Evolutionary conservation across 306 rosid genomes (phyloP), one percentile per base, ranked within the genome.

Genomic region (Spatholobus suberectus): DNA sequence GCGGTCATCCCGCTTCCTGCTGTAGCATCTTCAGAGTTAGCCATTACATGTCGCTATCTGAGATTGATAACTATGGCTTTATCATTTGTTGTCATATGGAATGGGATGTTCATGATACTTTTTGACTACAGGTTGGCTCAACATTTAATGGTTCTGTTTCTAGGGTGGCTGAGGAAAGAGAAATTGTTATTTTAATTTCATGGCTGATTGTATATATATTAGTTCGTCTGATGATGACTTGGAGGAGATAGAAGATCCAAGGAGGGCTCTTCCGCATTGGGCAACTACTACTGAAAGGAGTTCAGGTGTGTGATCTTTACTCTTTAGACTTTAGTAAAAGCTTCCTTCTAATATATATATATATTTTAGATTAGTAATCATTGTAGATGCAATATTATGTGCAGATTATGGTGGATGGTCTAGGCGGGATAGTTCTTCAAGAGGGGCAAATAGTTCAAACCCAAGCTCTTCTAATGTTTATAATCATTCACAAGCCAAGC

Each of bases 221-320:
- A 94, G 89, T 89, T 96, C 98, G 27, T 94, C 98, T 0, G 99
- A 96, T 84, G 95, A 93, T 83, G 99, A 96, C 8, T 24, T 86
- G 73, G 97, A 90, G 76, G 89, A 80, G 78, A 80, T 86, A 75
- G 91, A 84, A 58, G 90, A 76, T 86, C 77, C 87, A 4, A 35
- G 43, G 67, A 91, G 99, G 85, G 44, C 9, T 77, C 90, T 89
- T 80, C 98, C 99, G 38, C 18, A 10, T 11, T 94, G 95, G 91
- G 91, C 92, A 78, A 47, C 87, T 75, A 20, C 85, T 34, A 27
- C 79, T 62, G 75, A 70, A 70, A 86, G 81, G 73, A 79, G 74
- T 70, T 73, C 86, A 78, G 95, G 98, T 92, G 81, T 59, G 89
- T 75, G 77, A 61, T 73, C 76, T 78, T 38, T n/a, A n/a, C n/a